Evolutionary conservation across 148 eudicot genomes (phyloP).

Genomic region (Nyssa sinensis): DNA sequence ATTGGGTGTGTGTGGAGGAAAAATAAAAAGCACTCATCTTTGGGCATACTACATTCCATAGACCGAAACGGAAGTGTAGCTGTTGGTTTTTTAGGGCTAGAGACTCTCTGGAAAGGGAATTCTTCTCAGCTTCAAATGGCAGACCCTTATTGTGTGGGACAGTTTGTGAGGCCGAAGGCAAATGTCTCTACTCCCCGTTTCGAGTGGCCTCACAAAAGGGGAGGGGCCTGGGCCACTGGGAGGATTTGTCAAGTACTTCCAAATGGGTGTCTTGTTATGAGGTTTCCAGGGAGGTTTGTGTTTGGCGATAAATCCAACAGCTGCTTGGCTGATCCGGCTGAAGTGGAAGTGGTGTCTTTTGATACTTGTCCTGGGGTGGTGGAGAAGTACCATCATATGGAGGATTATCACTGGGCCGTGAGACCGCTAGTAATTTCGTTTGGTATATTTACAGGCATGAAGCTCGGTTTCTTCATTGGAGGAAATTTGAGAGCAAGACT

Average conservation of each 20-base stretch:
- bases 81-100: slow-evolving; percentile 64
- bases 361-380: slow-evolving; percentile 43
- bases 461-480: slow-evolving; percentile 38
- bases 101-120: slow-evolving; percentile 70
- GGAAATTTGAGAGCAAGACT: too few relatives aligned
- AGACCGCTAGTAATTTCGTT: slow-evolving; percentile 70
- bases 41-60: slow-evolving; percentile 72
- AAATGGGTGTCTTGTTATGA: slow-evolving; percentile 69
- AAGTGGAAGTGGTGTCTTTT: slow-evolving; percentile 74
- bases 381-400: slow-evolving; percentile 74
- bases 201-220: slow-evolving; percentile 67
- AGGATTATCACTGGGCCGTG: slow-evolving; percentile 89
- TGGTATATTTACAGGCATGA: slow-evolving; percentile 64
- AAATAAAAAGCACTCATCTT: slow-evolving; percentile 61
- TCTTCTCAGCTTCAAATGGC: slow-evolving; percentile 65
- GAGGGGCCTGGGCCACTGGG: slow-evolving; percentile 62
- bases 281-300: slow-evolving; percentile 58
- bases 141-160: slow-evolving; percentile 55
- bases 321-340: slow-evolving; percentile 78
- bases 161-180: slow-evolving; percentile 61
- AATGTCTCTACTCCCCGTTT: slow-evolving; percentile 67
- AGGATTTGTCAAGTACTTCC: slow-evolving; percentile 61
- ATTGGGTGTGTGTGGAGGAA: slow-evolving; percentile 76
- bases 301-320: slow-evolving; percentile 28
- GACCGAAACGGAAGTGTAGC: slow-evolving; percentile 60